Evolutionary conservation across 164 flowering plant genomes (phyloP).

Genomic region (Kingdonia uniflora): DNA sequence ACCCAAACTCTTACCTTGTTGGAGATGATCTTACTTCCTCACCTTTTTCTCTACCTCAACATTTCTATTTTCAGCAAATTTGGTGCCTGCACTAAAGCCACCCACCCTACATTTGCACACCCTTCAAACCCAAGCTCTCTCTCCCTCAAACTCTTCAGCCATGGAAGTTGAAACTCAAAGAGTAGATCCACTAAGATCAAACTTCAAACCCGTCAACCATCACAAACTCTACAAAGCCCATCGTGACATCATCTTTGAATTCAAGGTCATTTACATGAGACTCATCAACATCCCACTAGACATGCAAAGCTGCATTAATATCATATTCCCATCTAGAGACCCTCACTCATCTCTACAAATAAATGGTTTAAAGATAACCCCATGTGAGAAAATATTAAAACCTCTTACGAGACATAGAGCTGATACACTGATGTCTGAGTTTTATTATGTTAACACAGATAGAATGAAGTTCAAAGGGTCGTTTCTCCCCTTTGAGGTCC

Average conservation of each 20-base stretch:
- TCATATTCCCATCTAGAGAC: slow-evolving; percentile 21
- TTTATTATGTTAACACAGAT: slow-evolving; percentile 20
- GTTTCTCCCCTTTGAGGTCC: slow-evolving; percentile 18
- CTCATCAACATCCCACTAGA: slow-evolving; percentile 8
- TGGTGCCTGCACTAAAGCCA: not conserved
- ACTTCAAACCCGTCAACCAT: slow-evolving; percentile 5
- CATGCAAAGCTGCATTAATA: slow-evolving; percentile 16
- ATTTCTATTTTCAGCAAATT: not conserved
- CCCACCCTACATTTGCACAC: not conserved
- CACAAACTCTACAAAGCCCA: slow-evolving; percentile 8
- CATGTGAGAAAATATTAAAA: slow-evolving; percentile 16
- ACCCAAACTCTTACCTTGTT: no score
- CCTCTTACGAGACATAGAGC: slow-evolving; percentile 16
- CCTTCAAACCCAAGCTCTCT: not conserved
- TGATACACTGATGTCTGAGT: slow-evolving; percentile 18
- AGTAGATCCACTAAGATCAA: slow-evolving; percentile 8
- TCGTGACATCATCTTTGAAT: slow-evolving; percentile 9
- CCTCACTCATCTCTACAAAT: slow-evolving; percentile 10
- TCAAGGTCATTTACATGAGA: slow-evolving; percentile 21
- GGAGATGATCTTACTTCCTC: no score
- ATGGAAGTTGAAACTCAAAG: slow-evolving; percentile 17
- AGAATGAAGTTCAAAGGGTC: slow-evolving; percentile 19
- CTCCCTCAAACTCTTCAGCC: not conserved
- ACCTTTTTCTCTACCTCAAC: not conserved
- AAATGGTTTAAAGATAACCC: slow-evolving; percentile 14